These are phyloP conservation scores for Heliamphora exappendiculata DNA, from an alignment of 148 eudicot species.

Conservation along the genomic window DNA sequence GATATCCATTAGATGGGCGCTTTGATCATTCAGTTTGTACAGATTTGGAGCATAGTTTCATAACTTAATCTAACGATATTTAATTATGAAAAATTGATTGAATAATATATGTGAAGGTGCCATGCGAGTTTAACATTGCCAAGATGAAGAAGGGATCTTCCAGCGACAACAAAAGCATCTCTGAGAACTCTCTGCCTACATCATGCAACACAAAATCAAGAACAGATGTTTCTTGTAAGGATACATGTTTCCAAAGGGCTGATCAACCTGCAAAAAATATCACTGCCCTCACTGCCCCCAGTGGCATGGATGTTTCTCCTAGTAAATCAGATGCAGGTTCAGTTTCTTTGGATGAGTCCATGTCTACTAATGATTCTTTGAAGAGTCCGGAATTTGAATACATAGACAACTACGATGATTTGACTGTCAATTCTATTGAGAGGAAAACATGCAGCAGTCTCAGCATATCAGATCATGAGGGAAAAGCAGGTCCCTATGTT, in stretches of 20 bases:
- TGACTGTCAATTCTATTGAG: slow-evolving; percentile 47
- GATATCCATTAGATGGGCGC: too few relatives aligned
- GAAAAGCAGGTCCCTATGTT: slow-evolving; percentile 39
- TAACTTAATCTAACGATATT: too few relatives aligned
- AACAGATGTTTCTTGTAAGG: slow-evolving; percentile 21
- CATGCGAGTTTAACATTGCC: slow-evolving; percentile 38
- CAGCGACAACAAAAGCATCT: neutral
- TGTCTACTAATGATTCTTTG: slow-evolving; percentile 67
- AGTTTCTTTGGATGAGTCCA: slow-evolving; percentile 65
- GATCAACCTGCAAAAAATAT: slow-evolving; percentile 13
- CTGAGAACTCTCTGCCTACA: neutral
- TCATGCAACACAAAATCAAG: slow-evolving; percentile 27
- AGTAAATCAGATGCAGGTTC: slow-evolving; percentile 39
- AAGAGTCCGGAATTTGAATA: slow-evolving; percentile 83
- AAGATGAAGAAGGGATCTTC: slow-evolving; percentile 42
- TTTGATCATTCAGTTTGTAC: too few relatives aligned
- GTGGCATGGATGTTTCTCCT: slow-evolving; percentile 48
- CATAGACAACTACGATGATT: slow-evolving; percentile 47
- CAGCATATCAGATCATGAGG: slow-evolving; percentile 42
- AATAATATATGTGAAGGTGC: slow-evolving; percentile 33
- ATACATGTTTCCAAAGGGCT: slow-evolving; percentile 24
- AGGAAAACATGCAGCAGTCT: slow-evolving; percentile 52
- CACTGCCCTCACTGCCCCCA: slow-evolving; percentile 21
- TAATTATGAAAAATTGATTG: neutral
- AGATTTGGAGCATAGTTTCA: neutral